A percentile compares a stretch with the other conserved stretches of the same genome.
Evolutionary conservation across 805 yeast species (phyloP).

Genomic region (Cyberlindnera maclurae): DNA sequence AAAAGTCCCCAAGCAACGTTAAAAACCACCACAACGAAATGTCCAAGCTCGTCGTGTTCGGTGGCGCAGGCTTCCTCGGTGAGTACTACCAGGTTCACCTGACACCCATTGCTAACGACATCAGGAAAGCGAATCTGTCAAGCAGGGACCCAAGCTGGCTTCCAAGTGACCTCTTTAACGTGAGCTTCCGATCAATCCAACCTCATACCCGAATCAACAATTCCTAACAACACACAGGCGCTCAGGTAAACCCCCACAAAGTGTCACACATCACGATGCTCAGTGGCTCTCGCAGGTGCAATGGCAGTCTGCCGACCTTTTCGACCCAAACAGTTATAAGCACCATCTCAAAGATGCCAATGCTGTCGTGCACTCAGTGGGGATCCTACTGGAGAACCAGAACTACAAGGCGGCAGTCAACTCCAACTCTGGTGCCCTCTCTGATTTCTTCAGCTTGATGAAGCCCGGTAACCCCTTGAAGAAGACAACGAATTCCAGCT

Average conservation of each 20-base stretch:
- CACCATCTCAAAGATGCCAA: conserved; percentile 40
- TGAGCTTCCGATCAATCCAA: conserved; percentile 17
- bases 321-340: conserved; percentile 53
- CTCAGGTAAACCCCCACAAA: conserved; percentile 46
- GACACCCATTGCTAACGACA: background rate
- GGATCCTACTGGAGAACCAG: conserved; percentile 63
- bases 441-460: conserved; percentile 33
- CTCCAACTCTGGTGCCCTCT: conserved; percentile 19
- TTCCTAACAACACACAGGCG: conserved; percentile 23
- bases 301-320: conserved; percentile 65
- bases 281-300: conserved; percentile 51
- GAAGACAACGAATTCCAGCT: conserved; percentile 38
- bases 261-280: conserved; percentile 23
- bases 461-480: conserved; percentile 54
- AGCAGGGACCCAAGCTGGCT: conserved; percentile 55
- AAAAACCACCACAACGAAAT: conserved; percentile 5
- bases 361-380: conserved; percentile 79
- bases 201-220: background rate
- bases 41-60: conserved; percentile 56
- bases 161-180: conserved; percentile 61
- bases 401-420: conserved; percentile 52
- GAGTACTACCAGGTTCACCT: conserved; percentile 10
- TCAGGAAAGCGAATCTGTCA: conserved; percentile 62
- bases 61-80: conserved; percentile 81
- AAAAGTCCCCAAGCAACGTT: too few species aligned